Base-by-base conservation (phyloP, 768 basidiomycete species). In the Russula abietina region DNA sequence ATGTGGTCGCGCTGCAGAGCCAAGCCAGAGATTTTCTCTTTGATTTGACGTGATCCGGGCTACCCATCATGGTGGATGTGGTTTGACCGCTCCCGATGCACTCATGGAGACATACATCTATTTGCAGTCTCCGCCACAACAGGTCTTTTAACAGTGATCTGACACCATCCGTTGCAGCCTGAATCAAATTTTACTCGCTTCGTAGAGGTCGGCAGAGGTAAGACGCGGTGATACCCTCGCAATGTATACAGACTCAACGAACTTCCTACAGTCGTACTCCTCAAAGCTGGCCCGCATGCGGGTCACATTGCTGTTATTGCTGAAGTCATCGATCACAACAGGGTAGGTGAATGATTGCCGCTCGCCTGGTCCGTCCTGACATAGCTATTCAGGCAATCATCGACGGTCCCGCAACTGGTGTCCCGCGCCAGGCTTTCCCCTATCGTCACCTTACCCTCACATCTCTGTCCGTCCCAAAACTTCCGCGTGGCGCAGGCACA, bases 241-340 rank as follows among this genome's bases (percentile, higher is more conserved):
- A 32, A 10, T 26, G 16, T 53, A 64, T 26, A 32, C 36, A 49
- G 2, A 53, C 28, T 50, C 24, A 48, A 4, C 17, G 12, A 17
- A 17, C 4, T 7, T 52, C 24, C n/a, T 38, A 0, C 66, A 88
- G 93, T 98, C 66, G 93, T 98, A 75, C 93, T 98, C 79, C 83
- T 98, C 79, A 91, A 89, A 75, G 76, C 87, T 62, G 96, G 96
- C 60, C 91, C 92, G 61, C 83, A 78, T 62, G 80, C 85, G 50
- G 94, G 94, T 69, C 89, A 87, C 76, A 91, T 97, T 70, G 97
- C 97, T 60, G 89, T 93, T 67, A 95, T 99, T 75, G 87, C 86
- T 55, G 94, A 98, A 77, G 95, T 98, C 76, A 95, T 98, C 68
- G 97, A 98, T 85, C 96, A 98, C 83, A 96, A 94, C 82, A 86